Evolutionary conservation across 441 rosid species (phyloP).

Genomic region (Populus hybrid): DNA sequence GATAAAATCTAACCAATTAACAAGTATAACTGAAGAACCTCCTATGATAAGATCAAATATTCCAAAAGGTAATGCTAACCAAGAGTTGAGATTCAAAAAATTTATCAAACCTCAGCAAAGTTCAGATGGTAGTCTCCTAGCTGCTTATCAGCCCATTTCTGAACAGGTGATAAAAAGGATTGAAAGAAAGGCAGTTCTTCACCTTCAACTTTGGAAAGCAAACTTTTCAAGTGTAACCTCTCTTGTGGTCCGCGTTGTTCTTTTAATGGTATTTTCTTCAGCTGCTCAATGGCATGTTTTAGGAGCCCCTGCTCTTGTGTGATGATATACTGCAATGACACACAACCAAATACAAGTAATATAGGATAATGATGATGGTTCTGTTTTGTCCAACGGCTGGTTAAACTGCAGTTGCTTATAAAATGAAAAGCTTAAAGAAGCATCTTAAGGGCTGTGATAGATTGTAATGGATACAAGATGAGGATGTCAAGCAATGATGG

Average conservation of each 20-base stretch:
- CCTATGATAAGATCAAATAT: not conserved
- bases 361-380: constrained; percentile 2
- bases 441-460: not conserved
- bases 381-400: not conserved
- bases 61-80: not conserved
- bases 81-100: constrained; percentile 5
- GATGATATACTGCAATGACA: constrained; percentile 68
- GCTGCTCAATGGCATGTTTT: constrained; percentile 84
- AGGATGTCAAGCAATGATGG: not conserved
- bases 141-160: constrained; percentile 90
- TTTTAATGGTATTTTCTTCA: constrained; percentile 82
- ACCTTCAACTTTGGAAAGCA: constrained; percentile 64
- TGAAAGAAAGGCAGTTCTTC: constrained; percentile 75
- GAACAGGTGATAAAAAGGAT: constrained; percentile 85
- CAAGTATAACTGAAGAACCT: not conserved
- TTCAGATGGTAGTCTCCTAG: constrained; percentile 89
- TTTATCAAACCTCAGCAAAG: constrained; percentile 74
- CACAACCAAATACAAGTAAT: constrained; percentile 21
- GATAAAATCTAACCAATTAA: not conserved
- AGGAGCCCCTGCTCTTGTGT: constrained; percentile 80
- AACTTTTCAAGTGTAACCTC: constrained; percentile 85
- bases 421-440: not conserved
- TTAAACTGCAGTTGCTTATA: not conserved
- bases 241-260: constrained; percentile 98
- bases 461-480: not conserved